Percentiles rank a stretch among this genome's conserved stretches.
phyloP scores from a whole-genome alignment of 73 alveolate genomes.

The Paramecium primaurelia region DNA sequence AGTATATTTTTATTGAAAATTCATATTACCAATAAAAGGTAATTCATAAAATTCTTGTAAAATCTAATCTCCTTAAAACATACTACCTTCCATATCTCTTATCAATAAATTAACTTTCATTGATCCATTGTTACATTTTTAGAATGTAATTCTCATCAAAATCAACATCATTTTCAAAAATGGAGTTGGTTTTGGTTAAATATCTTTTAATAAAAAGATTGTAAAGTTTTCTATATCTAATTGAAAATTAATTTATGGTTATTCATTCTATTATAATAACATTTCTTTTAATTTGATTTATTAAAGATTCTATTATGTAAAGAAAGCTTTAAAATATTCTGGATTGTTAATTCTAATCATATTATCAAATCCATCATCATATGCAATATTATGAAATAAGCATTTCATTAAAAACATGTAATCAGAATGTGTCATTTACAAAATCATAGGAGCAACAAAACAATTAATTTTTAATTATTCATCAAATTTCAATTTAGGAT shows the following conservation, averaged over 20 bases:
- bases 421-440: conserved; percentile 40
- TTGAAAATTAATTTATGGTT: conserved; percentile 8
- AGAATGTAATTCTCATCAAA: conserved; percentile 2
- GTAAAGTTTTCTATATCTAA: conserved; percentile 53
- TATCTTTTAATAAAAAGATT: background rate
- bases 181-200: conserved; percentile 39
- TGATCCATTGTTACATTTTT: conserved; percentile 20
- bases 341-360: conserved; percentile 22
- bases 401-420: conserved; percentile 59
- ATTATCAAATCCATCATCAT: conserved; percentile 63
- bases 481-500: conserved; percentile 45
- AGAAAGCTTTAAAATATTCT: background rate
- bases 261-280: background rate
- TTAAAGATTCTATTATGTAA: background rate
- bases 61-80: background rate
- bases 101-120: background rate
- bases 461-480: background rate
- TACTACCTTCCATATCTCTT: conserved; percentile 39
- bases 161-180: background rate
- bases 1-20: background rate
- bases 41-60: background rate
- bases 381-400: conserved; percentile 57
- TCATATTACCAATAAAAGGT: conserved; percentile 35
- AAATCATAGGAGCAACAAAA: conserved; percentile 46
- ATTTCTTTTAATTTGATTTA: background rate